Evolutionary conservation across 1,284 basidiomycete genomes (phyloP).

Genomic region (Sporisorium exsertum): DNA sequence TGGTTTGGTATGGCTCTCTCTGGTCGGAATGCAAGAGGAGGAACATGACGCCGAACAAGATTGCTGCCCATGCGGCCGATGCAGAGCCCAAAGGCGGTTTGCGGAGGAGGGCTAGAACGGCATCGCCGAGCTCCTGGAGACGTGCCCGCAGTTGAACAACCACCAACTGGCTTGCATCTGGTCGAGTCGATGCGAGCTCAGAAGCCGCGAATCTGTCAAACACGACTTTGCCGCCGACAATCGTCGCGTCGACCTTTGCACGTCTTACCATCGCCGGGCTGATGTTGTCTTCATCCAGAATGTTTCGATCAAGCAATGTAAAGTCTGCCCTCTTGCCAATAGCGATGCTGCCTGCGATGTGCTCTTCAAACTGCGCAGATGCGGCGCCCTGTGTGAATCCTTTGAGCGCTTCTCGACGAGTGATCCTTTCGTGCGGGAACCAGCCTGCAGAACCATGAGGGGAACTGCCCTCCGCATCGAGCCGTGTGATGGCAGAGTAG

Average conservation of each 20-base stretch:
- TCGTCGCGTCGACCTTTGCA: constrained; percentile 80
- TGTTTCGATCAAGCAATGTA: constrained; percentile 82
- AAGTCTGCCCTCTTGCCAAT: constrained; percentile 86
- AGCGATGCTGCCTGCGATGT: constrained; percentile 75
- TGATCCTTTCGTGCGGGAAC: constrained; percentile 79
- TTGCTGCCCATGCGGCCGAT: constrained; percentile 6
- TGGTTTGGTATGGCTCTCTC: constrained; percentile 26
- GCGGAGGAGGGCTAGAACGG: neutral
- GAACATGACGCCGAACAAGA: constrained; percentile 13
- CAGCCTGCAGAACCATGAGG: constrained; percentile 79
- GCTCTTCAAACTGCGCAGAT: constrained; percentile 84
- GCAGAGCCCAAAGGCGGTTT: neutral
- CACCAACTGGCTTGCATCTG: neutral
- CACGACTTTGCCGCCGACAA: constrained; percentile 80
- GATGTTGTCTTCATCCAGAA: constrained; percentile 74
- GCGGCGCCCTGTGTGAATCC: constrained; percentile 88
- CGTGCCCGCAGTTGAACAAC: neutral
- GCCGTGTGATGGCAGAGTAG: constrained; percentile 84
- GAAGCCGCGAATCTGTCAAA: constrained; percentile 72
- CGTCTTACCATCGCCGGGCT: constrained; percentile 76
- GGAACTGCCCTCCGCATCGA: constrained; percentile 78
- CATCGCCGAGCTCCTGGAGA: neutral
- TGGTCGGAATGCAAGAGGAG: constrained; percentile 7
- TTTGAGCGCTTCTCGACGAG: constrained; percentile 75
- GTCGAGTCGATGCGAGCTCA: constrained; percentile 4